Percentiles rank a stretch among this genome's conserved stretches.
Conservation (phyloP, 192 early-diverging fungal species). For the Dissophora globulifera region DNA sequence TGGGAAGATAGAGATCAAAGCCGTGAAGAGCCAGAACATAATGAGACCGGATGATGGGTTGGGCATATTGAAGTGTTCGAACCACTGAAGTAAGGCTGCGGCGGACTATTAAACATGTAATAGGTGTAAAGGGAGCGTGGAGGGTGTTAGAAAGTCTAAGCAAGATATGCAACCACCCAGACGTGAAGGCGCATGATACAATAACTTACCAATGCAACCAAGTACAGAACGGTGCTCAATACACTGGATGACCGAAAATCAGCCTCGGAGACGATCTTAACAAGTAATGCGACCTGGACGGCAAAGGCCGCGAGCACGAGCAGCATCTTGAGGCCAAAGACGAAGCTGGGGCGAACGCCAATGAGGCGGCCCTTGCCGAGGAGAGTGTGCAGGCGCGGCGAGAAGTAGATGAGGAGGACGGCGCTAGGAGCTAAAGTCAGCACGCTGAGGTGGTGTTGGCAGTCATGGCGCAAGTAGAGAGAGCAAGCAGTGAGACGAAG, state of each 20-base stretch:
- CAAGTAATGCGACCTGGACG: slow-evolving; percentile 25
- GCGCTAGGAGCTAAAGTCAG: slow-evolving; percentile 21
- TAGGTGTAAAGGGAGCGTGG: no score
- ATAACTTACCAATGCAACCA: slow-evolving; percentile 25
- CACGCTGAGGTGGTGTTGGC: no score
- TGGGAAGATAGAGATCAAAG: slow-evolving; percentile 51
- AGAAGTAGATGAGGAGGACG: slow-evolving; percentile 9
- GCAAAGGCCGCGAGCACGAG: slow-evolving; percentile 4
- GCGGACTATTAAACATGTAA: no score
- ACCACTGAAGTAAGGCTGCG: slow-evolving; percentile 19
- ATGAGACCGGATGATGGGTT: slow-evolving; percentile 59
- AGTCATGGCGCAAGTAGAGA: no score
- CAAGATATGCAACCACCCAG: no score
- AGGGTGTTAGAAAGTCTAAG: no score
- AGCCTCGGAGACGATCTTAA: neutral
- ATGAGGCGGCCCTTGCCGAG: slow-evolving; percentile 34
- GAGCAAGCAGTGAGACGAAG: neutral
- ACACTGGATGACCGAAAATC: slow-evolving; percentile 8
- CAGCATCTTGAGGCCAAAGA: slow-evolving; percentile 17
- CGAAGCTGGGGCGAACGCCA: neutral
- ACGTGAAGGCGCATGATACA: no score
- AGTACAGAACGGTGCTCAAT: slow-evolving; percentile 24
- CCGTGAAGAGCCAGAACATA: slow-evolving; percentile 62
- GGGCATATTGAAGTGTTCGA: slow-evolving; percentile 44
- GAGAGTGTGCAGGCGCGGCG: slow-evolving; percentile 24